Evolutionary conservation across 75 land plant genomes (phyloP).

Genomic region (Pinus albicaulis): DNA sequence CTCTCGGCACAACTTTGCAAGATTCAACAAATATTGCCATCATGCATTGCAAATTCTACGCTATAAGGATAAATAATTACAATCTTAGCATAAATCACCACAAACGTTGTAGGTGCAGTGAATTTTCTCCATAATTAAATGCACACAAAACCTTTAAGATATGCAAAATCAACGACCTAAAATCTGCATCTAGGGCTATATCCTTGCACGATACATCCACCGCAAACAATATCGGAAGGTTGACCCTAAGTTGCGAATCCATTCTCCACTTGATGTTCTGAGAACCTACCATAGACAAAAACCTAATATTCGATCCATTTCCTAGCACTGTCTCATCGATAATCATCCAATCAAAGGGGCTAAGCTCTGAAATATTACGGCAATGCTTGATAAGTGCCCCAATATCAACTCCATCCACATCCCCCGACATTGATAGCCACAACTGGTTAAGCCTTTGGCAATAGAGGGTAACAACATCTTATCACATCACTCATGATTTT

Average conservation of each 20-base stretch:
- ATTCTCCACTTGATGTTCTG: conserved; percentile 65
- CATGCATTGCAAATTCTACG: conserved; percentile 88
- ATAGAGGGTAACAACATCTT: too few relatives aligned
- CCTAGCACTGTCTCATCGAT: conserved; percentile 65
- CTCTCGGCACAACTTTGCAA: conserved; percentile 84
- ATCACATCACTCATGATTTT: conserved; percentile 80
- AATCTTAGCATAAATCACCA: conserved; percentile 92
- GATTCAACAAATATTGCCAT: conserved; percentile 75
- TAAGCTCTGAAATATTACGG: conserved; percentile 54
- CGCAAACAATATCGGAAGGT: conserved; percentile 66
- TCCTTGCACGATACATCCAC: conserved; percentile 94
- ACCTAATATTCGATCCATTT: conserved; percentile 44
- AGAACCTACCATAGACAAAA: conserved; percentile 79
- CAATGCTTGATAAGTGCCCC: conserved; percentile 67
- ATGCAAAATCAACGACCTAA: conserved; percentile 38
- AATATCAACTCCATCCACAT: conserved; percentile 71
- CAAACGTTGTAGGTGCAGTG: conserved; percentile 92
- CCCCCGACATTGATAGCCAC: too few relatives aligned
- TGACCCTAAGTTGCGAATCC: conserved; percentile 49
- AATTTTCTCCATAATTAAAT: conserved; percentile 83
- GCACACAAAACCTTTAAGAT: conserved; percentile 80
- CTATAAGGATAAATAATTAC: conserved; percentile 76
- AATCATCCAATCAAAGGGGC: conserved; percentile 59
- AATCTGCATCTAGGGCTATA: conserved; percentile 47
- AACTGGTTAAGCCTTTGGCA: too few relatives aligned